Evolutionary conservation across 768 basidiomycete genomes (phyloP).

Genomic region (Pulveroboletus sp.): DNA sequence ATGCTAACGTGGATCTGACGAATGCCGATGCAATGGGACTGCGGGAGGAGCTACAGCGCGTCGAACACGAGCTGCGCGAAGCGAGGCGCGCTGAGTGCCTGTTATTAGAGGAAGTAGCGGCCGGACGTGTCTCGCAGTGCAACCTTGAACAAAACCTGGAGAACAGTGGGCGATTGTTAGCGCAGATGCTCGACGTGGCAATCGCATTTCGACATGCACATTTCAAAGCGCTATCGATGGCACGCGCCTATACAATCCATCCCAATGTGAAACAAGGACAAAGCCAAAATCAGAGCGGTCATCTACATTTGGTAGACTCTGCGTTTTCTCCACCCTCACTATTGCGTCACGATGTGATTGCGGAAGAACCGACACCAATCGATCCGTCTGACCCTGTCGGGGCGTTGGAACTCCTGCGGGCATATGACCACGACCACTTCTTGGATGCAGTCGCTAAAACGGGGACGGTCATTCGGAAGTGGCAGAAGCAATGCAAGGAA

Average conservation of each 20-base stretch:
- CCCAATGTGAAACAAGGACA: slow-evolving; percentile 47
- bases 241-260: slow-evolving; percentile 52
- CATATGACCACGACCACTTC: slow-evolving; percentile 82
- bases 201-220: slow-evolving; percentile 75
- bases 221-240: slow-evolving; percentile 61
- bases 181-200: slow-evolving; percentile 78
- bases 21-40: slow-evolving; percentile 65
- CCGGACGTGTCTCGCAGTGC: slow-evolving; percentile 63
- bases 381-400: slow-evolving; percentile 71
- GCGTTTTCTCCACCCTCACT: slow-evolving; percentile 41
- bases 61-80: slow-evolving; percentile 66
- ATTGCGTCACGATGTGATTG: slow-evolving; percentile 48
- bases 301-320: slow-evolving; percentile 43
- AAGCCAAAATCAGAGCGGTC: slow-evolving; percentile 21
- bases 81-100: slow-evolving; percentile 62
- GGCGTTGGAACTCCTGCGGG: slow-evolving; percentile 64
- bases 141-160: slow-evolving; percentile 66
- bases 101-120: slow-evolving; percentile 67
- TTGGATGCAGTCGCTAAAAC: slow-evolving; percentile 77
- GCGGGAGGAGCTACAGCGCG: slow-evolving; percentile 66
- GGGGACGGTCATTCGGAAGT: slow-evolving; percentile 86
- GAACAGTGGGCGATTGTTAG: slow-evolving; percentile 61
- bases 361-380: slow-evolving; percentile 64
- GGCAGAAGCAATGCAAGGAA: slow-evolving; percentile 96
- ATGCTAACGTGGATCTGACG: slow-evolving; percentile 55